Evolutionary conservation across 2,329 filamentous ascomycete species (phyloP).

Genomic region (Talaromyces sp.): DNA sequence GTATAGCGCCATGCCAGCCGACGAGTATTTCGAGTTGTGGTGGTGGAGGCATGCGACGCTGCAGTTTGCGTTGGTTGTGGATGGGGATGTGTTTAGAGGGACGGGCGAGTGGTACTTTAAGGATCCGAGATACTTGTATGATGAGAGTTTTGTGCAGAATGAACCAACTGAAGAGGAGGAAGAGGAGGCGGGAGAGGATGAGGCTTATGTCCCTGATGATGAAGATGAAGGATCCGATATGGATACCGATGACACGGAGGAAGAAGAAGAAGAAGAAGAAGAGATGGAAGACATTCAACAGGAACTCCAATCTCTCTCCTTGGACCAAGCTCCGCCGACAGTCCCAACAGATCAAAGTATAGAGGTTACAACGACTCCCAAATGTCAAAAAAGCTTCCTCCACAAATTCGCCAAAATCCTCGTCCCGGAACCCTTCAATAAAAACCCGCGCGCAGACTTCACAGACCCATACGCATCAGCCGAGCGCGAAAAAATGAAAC

Average conservation of each 20-base stretch:
- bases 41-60: conserved; percentile 11
- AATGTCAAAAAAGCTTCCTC: conserved; percentile 8
- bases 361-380: background rate
- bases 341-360: background rate
- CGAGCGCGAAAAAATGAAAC: background rate
- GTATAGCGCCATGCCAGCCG: conserved; percentile 9
- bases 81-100: background rate
- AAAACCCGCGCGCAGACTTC: background rate
- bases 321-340: background rate
- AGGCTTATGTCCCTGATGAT: conserved; percentile 8
- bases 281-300: background rate
- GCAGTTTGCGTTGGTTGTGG: conserved; percentile 3
- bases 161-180: conserved; percentile 1
- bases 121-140: conserved; percentile 13
- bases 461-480: background rate
- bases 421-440: background rate
- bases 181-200: conserved; percentile 5
- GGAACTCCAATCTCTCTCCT: background rate
- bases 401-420: background rate
- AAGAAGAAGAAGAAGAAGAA: background rate
- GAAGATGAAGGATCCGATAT: background rate
- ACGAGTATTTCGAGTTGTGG: conserved; percentile 15
- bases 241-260: background rate
- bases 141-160: conserved; percentile 11
- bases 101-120: conserved; percentile 1